Evolutionary conservation across 768 basidiomycete species (phyloP).

Genomic region (Lactarius vividus): DNA sequence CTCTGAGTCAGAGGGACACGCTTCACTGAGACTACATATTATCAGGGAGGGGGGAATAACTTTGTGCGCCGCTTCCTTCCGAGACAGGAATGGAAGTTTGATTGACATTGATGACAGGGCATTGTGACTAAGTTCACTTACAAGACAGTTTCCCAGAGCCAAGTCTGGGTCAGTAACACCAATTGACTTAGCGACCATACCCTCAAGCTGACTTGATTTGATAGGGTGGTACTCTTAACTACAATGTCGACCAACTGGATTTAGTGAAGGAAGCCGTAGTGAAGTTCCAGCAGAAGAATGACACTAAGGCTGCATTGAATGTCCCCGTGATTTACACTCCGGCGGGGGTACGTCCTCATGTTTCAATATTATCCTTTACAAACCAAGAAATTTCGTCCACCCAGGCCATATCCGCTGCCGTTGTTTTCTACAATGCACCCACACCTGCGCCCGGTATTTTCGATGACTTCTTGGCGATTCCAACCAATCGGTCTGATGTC

Average conservation of each 20-base stretch:
- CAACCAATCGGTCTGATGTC: background rate
- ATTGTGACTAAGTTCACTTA: slow-evolving; percentile 5
- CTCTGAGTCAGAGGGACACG: no score
- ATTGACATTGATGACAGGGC: slow-evolving; percentile 1
- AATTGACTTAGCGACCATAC: background rate
- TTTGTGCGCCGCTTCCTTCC: slow-evolving; percentile 6
- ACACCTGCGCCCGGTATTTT: slow-evolving; percentile 14
- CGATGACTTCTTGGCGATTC: slow-evolving; percentile 26
- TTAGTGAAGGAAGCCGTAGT: background rate
- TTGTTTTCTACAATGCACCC: background rate
- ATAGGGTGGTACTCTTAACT: slow-evolving; percentile 5
- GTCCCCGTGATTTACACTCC: background rate
- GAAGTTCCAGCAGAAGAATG: slow-evolving; percentile 9
- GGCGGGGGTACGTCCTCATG: background rate
- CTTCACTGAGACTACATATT: background rate
- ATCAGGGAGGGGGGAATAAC: slow-evolving; percentile 22
- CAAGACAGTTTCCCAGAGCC: slow-evolving; percentile 9
- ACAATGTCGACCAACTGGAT: background rate
- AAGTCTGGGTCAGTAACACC: background rate
- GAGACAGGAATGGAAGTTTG: background rate
- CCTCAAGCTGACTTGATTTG: background rate
- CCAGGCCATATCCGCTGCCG: background rate
- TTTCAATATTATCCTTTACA: background rate
- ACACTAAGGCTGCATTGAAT: background rate
- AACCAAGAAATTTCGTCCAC: background rate